A percentile compares a stretch with the other conserved stretches of the same genome.
Conservation (phyloP, 805 yeast species). For the Deakozyma indianensis region DNA sequence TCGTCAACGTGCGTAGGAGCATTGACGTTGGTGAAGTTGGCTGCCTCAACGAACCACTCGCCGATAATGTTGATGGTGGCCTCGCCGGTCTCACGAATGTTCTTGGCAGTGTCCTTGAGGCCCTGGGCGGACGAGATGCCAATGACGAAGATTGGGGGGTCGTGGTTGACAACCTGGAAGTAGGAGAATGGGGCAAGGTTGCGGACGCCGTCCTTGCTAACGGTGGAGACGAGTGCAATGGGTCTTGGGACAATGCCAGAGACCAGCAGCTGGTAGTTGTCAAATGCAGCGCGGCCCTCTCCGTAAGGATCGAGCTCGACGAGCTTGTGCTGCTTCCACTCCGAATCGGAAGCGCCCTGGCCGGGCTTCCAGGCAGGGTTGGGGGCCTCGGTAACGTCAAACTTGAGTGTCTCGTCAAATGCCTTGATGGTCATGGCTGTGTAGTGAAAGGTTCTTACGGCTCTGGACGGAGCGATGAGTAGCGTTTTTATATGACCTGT, state of each 20-base stretch:
- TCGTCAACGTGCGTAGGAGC: slow-evolving; percentile 39
- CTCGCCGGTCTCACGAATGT: slow-evolving; percentile 37
- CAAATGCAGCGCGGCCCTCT: slow-evolving; percentile 25
- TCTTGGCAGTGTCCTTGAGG: slow-evolving; percentile 36
- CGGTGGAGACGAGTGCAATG: slow-evolving; percentile 41
- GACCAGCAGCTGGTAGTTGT: slow-evolving; percentile 37
- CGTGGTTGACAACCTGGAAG: slow-evolving; percentile 31
- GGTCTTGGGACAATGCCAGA: slow-evolving; percentile 47
- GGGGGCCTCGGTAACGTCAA: slow-evolving; percentile 3
- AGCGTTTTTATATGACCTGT: too few relatives aligned
- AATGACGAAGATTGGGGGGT: slow-evolving; percentile 45
- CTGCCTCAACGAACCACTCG: slow-evolving; percentile 55
- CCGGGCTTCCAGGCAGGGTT: slow-evolving; percentile 32
- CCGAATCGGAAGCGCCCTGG: slow-evolving; percentile 30
- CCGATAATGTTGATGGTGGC: slow-evolving; percentile 41
- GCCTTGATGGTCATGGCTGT: background rate
- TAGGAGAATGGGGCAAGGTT: slow-evolving; percentile 53
- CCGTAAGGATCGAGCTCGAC: slow-evolving; percentile 34
- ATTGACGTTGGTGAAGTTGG: slow-evolving; percentile 33
- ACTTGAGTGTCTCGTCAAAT: background rate
- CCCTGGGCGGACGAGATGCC: slow-evolving; percentile 29
- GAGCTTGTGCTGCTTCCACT: slow-evolving; percentile 33
- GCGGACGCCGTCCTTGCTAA: slow-evolving; percentile 26
- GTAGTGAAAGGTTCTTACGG: too few relatives aligned
- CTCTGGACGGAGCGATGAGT: too few relatives aligned